phyloP scores from a whole-genome alignment of 2,329 filamentous ascomycete species.

The Fusarium anthophilum region DNA sequence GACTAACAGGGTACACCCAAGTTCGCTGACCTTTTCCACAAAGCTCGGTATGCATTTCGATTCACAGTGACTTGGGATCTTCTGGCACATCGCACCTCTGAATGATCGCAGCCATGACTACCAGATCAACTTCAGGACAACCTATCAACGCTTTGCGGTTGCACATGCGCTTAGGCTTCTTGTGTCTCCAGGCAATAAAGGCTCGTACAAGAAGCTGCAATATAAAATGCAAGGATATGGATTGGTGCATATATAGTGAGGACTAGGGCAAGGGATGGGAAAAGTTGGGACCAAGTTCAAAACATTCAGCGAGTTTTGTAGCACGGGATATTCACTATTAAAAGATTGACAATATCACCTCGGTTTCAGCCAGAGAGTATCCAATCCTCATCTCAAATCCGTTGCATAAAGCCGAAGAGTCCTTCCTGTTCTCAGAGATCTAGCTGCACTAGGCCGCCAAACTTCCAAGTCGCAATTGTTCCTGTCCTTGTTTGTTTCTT shows the following conservation, averaged over 20 bases:
- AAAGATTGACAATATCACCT: not conserved
- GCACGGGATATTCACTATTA: not conserved
- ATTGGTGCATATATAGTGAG: not conserved
- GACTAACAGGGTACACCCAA: not conserved
- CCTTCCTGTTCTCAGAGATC: not conserved
- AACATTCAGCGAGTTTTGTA: not conserved
- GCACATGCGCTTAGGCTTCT: not conserved
- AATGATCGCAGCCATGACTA: fast-evolving
- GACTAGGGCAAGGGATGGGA: not conserved
- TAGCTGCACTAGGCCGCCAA: not conserved
- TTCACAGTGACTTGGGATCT: not conserved
- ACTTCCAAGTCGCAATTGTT: not conserved
- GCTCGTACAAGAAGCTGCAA: not conserved
- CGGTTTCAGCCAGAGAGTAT: not conserved
- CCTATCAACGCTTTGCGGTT: not conserved
- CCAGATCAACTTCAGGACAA: too few relatives aligned
- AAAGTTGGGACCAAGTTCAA: too few relatives aligned
- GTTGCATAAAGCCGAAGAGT: not conserved
- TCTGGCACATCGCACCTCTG: fast-evolving
- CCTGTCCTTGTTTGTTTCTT: not conserved
- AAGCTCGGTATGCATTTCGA: not conserved
- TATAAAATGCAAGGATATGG: not conserved
- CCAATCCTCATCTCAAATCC: not conserved
- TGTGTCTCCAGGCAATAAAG: not conserved
- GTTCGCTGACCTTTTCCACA: not conserved